Base-by-base conservation (phyloP, 2,329 filamentous ascomycete genomes). In the Pseudogymnoascus sp. region DNA sequence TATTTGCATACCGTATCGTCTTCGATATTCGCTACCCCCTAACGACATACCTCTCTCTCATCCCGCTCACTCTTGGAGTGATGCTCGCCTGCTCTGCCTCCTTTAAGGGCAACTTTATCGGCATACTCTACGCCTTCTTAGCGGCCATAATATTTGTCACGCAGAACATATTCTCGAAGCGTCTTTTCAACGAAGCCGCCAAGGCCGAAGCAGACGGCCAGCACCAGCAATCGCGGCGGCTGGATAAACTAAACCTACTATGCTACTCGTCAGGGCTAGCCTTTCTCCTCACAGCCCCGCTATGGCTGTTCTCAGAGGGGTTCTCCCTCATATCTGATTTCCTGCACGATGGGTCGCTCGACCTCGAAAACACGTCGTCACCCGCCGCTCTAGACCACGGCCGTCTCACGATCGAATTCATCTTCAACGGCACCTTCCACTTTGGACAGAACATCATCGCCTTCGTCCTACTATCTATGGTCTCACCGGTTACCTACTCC, bases 101-200 rank as follows among this genome's bases (percentile, higher is more conserved):
- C 1, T 93, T 96, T 70, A 88, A 86, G 21, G 93, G 90, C 31
- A 93, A 99, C 72, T 83, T 97, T 66, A 83, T 95, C 61, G 95
- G 95, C n/a, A 89, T 99, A 17, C 71, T 93, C 10, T 93, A 93
- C 71, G 93, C 95, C 3, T 88, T 99, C 38, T 79, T 91, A 35
- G 93, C 91, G n/a, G 91, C 95, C 7, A 80, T 97, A 63, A 89
- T 97, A 67, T 99, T 99, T 72, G 95, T 99, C 37, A 95, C 92
- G 0, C 95, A 99, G 73, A 99, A 99, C 73, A 99, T 99, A 64
- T 96, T 97, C 68, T 97, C 93, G 19, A 99, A 99, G 77, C 91
- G 91, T 68, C 86, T 99, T 9, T 99, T 99, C 80, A 99, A 97
- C 75, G 93, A 97, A 73, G 91, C 91, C 6, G 88, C 91, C 6